Evolutionary conservation across 305 asterid genomes (phyloP).

Genomic region (Fraxinus floribunda): DNA sequence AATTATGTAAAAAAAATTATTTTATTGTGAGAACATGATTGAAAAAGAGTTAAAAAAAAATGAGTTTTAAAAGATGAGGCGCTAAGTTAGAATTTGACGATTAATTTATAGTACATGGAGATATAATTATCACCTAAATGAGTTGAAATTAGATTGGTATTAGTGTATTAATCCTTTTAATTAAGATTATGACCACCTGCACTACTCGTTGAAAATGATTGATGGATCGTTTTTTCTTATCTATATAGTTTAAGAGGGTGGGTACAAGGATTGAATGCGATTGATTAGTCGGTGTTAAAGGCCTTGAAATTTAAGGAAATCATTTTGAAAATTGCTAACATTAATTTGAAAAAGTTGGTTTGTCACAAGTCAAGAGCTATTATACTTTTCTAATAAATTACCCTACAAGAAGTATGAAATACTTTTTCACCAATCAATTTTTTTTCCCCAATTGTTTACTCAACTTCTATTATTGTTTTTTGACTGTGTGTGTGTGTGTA

Average conservation of each 20-base stretch:
- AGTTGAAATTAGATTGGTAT: neutral
- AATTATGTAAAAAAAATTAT: too few species aligned
- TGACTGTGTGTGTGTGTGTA: too few species aligned
- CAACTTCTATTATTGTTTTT: neutral
- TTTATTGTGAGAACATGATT: too few species aligned
- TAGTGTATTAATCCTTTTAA: neutral
- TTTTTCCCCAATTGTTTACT: neutral
- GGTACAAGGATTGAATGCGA: conserved; percentile 15
- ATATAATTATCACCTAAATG: neutral
- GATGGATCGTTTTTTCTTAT: neutral
- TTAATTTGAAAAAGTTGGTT: conserved; percentile 31
- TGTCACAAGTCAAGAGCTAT: neutral
- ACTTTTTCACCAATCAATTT: neutral
- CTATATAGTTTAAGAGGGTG: conserved; percentile 2
- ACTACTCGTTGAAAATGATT: conserved; percentile 23
- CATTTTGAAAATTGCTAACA: conserved; percentile 15
- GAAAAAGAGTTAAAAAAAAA: too few species aligned
- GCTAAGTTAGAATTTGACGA: too few species aligned
- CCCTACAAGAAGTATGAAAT: neutral
- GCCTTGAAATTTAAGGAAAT: conserved; percentile 31
- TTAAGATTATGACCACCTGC: neutral
- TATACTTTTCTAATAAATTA: neutral
- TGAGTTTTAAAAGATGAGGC: too few species aligned
- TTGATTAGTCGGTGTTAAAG: conserved; percentile 10
- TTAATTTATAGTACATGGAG: too few species aligned